Conservation (phyloP, 768 basidiomycete species). For the Mycena rosella region DNA sequence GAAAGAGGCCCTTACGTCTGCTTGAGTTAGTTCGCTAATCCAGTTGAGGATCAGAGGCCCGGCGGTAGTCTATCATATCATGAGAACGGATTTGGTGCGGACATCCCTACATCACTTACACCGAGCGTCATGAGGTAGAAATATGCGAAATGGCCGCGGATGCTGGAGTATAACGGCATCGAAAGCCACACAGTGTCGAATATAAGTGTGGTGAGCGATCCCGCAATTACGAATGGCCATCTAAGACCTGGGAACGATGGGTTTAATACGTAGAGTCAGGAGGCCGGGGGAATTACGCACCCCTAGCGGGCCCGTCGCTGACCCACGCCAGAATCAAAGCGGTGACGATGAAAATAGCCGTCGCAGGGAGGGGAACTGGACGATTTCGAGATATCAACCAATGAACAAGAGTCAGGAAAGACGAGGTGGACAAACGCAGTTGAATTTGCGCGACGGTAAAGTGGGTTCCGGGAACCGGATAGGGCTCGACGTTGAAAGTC, state of each 20-base stretch:
- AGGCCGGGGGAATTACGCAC: neutral
- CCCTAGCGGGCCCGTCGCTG: slow-evolving; percentile 35
- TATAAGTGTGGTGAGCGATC: slow-evolving; percentile 22
- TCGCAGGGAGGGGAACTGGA: slow-evolving; percentile 35
- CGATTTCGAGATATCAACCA: neutral
- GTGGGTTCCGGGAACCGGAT: slow-evolving; percentile 32
- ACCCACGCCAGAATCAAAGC: slow-evolving; percentile 34
- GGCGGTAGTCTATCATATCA: slow-evolving; percentile 24
- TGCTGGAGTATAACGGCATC: slow-evolving; percentile 32
- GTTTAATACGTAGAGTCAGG: neutral
- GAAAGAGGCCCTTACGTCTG: slow-evolving; percentile 15
- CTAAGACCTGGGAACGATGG: slow-evolving; percentile 15
- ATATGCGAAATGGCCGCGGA: slow-evolving; percentile 37
- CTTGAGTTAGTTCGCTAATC: slow-evolving; percentile 36
- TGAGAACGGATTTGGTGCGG: neutral
- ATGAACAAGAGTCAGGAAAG: neutral
- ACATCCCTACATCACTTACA: slow-evolving; percentile 18
- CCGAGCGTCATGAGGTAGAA: slow-evolving; percentile 37
- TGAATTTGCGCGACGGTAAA: slow-evolving; percentile 36
- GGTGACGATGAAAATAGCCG: slow-evolving; percentile 32
- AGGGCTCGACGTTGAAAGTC: slow-evolving; percentile 38
- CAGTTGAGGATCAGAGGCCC: slow-evolving; percentile 38
- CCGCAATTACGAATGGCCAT: slow-evolving; percentile 33
- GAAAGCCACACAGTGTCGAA: slow-evolving; percentile 32
- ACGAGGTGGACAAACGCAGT: slow-evolving; percentile 23